phyloP scores from a whole-genome alignment of 2,329 filamentous ascomycete genomes.

The Sarocladium strictum region DNA sequence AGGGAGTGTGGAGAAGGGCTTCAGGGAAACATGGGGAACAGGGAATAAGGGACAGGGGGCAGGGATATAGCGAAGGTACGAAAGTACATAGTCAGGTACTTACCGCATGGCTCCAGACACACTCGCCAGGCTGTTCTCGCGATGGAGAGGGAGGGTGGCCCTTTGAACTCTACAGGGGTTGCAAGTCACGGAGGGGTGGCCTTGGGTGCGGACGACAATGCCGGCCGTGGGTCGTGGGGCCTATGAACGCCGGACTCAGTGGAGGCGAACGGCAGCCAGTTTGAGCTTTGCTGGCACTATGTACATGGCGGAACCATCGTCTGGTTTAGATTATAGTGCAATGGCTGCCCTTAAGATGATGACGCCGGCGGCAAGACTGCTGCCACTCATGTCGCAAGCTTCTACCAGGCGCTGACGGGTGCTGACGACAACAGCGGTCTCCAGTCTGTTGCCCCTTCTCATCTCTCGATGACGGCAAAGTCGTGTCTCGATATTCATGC shows the following conservation, averaged over 20 bases:
- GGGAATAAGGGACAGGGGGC: conserved; percentile 3
- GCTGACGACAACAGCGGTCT: conserved; percentile 4
- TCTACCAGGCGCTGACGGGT: not conserved
- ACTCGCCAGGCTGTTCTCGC: conserved; percentile 2
- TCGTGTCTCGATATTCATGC: conserved; percentile 1
- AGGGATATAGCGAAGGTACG: not conserved
- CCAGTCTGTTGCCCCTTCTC: conserved; percentile 4
- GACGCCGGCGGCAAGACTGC: not conserved
- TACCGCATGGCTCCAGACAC: not conserved
- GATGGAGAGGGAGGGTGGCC: conserved; percentile 3
- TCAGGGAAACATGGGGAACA: conserved; percentile 6
- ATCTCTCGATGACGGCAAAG: not conserved
- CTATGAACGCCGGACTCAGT: not conserved
- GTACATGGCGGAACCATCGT: not conserved
- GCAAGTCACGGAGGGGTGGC: not conserved
- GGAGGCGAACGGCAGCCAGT: conserved; percentile 3
- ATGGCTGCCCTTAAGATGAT: not conserved
- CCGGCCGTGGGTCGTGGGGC: conserved; percentile 1
- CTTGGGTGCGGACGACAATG: conserved; percentile 2
- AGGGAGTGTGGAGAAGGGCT: conserved; percentile 1
- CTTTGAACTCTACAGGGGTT: not conserved
- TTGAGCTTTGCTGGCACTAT: not conserved
- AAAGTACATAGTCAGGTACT: conserved; percentile 7
- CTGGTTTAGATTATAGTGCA: conserved; percentile 9
- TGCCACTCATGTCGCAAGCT: not conserved